Evolutionary conservation across 805 yeast species (phyloP), one percentile per base, ranked within the genome.

Genomic region (Ogataea wickerhamii): DNA sequence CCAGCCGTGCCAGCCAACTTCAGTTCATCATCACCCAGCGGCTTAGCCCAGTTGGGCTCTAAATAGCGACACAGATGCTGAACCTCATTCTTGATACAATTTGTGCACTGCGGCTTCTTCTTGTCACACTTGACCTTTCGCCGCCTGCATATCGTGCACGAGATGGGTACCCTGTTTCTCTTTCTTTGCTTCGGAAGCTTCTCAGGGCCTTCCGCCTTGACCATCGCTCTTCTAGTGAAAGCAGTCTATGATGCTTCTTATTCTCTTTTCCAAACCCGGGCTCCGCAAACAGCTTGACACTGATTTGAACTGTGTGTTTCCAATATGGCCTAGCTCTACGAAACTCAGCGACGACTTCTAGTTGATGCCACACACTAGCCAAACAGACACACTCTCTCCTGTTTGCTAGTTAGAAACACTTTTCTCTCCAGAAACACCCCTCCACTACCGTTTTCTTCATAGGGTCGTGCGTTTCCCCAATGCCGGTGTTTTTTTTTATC

Each of bases 21-120:
- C 23, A 57, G 39, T 32, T 60, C 66, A 6, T 53, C 54, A n/a
- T 58, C 64, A 16, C 51, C 52, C 49, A 57, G 41, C 4, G 72
- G 72, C 40, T 68, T 69, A 1, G 81, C 80, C 82, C 82, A 76
- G n/a, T 68, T 63, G 28, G 79, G 82, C 44, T 74, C 80, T 47
- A 76, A 63, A 46, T 74, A 76, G 36, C 73, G 75, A 41, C 82
- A 76, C 14, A 76, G 56, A 51, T 76, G 80, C 6, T 72, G 72
- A 12, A 76, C 80, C 2, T 80, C 80, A 12, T 77, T 75, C 49
- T 73, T 72, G 24, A 68, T 66, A 61, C 82, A 76, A 40, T 73
- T 75, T 6, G 73, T 64, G 55, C 82, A 76, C 35, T 73, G 75
- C 1, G 82, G 82, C 45, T 75, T 68, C 31, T 66, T 65, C 49